A percentile compares a stretch with the other conserved stretches of the same genome.
Evolutionary conservation across 768 basidiomycete genomes (phyloP).

Genomic region (Macrolepiota dolichaula): DNA sequence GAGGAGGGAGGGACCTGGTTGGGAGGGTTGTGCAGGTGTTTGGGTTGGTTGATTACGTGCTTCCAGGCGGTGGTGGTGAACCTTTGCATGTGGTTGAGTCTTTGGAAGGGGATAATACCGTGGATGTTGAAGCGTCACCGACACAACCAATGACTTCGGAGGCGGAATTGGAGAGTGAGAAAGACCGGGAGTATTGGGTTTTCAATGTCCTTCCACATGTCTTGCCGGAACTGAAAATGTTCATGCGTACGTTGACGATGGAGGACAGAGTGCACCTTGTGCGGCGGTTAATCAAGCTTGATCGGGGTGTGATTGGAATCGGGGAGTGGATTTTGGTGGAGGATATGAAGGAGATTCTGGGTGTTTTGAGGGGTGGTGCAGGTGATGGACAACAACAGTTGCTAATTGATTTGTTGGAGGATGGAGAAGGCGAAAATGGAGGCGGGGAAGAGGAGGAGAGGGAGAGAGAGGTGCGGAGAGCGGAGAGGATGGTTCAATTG

Average conservation of each 20-base stretch:
- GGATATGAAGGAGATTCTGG: slow-evolving; percentile 52
- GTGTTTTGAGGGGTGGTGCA: slow-evolving; percentile 32
- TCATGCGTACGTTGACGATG: slow-evolving; percentile 55
- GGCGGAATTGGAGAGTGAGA: background rate
- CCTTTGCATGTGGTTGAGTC: slow-evolving; percentile 14
- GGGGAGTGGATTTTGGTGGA: slow-evolving; percentile 71
- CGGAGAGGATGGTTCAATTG: slow-evolving; percentile 30
- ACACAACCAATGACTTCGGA: background rate
- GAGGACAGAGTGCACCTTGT: slow-evolving; percentile 53
- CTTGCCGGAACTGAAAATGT: slow-evolving; percentile 49
- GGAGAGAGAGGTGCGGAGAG: background rate
- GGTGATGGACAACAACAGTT: background rate
- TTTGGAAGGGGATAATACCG: slow-evolving; percentile 24
- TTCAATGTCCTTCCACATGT: slow-evolving; percentile 53
- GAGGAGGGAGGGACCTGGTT: slow-evolving; percentile 47
- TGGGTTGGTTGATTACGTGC: slow-evolving; percentile 51
- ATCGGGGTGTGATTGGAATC: slow-evolving; percentile 51
- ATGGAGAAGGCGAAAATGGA: slow-evolving; percentile 15
- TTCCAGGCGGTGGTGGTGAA: slow-evolving; percentile 34
- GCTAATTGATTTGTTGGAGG: background rate
- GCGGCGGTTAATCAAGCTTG: slow-evolving; percentile 51
- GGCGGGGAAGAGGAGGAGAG: slow-evolving; percentile 8
- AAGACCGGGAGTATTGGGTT: slow-evolving; percentile 43
- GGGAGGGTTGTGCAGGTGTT: slow-evolving; percentile 54
- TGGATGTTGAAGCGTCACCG: background rate